Percentiles rank a stretch among this genome's conserved stretches.
Conservation (phyloP, 495 filamentous ascomycete species). For the Lichina pygmaea region DNA sequence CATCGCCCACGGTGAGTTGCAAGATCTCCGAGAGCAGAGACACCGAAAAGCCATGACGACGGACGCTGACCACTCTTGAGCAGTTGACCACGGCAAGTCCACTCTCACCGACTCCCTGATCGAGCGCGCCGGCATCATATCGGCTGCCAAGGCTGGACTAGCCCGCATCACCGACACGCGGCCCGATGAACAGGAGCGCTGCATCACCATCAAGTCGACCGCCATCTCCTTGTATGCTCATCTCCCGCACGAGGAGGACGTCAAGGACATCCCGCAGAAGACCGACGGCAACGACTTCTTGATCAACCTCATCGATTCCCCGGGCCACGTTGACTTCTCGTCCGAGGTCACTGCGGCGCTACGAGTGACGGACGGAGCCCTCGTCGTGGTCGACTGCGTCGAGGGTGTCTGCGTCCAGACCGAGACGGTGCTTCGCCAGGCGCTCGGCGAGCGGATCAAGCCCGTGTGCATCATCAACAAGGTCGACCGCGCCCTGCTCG, state of each 20-base stretch:
- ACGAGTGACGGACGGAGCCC: constrained; percentile 97
- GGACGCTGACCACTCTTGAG: constrained; percentile 1
- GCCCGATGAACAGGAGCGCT: constrained; percentile 92
- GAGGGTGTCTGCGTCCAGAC: constrained; percentile 99
- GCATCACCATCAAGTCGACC: constrained; percentile 99
- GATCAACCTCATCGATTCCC: constrained; percentile 99
- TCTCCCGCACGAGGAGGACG: constrained; percentile 54
- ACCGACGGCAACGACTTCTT: constrained; percentile 83
- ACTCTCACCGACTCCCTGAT: constrained; percentile 97
- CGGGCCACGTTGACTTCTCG: constrained; percentile 99
- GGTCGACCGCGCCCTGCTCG: constrained; percentile 95
- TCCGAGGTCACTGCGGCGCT: constrained; percentile 98
- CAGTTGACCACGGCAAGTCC: constrained; percentile 98
- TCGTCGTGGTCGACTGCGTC: constrained; percentile 98
- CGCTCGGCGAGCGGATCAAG: constrained; percentile 99
- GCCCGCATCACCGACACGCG: constrained; percentile 91
- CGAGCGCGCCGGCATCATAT: constrained; percentile 98
- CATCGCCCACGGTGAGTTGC: constrained; percentile 72
- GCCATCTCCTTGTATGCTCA: constrained; percentile 94
- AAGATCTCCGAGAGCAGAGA: neutral
- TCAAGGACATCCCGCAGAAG: constrained; percentile 85
- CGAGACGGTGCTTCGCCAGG: constrained; percentile 97
- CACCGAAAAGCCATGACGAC: neutral
- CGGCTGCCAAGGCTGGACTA: constrained; percentile 88
- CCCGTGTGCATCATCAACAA: constrained; percentile 99